phyloP scores from a whole-genome alignment of 257 asterid species.

The Nyctanthes arbortristis region DNA sequence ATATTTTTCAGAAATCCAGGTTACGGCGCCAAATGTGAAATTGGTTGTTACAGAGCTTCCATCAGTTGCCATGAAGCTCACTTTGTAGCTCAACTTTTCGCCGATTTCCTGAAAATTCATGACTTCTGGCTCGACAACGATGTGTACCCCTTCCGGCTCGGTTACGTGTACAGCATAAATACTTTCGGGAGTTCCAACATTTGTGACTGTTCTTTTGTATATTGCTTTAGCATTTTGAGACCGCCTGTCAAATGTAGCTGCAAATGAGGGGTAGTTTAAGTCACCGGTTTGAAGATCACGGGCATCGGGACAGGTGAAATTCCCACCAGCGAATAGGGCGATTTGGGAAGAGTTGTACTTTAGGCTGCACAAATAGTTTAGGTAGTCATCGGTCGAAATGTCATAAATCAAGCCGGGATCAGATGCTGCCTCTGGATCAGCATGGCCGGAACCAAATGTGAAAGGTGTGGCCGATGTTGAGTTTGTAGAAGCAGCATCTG shows the following conservation, averaged over 20 bases:
- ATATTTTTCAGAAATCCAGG: constrained; percentile 48
- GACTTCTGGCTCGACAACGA: constrained; percentile 47
- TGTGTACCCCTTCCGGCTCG: constrained; percentile 47
- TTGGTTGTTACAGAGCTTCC: constrained; percentile 23
- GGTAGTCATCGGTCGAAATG: constrained; percentile 50
- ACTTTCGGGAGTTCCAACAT: constrained; percentile 55
- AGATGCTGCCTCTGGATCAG: constrained; percentile 59
- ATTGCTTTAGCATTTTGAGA: constrained; percentile 25
- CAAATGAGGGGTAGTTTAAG: constrained; percentile 79
- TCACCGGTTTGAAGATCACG: constrained; percentile 46
- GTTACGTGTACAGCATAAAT: constrained; percentile 37
- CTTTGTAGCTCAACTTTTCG: constrained; percentile 51
- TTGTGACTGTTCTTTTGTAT: constrained; percentile 56
- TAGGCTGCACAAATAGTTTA: constrained; percentile 52
- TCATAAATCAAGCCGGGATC: constrained; percentile 75
- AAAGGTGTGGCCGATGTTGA: constrained; percentile 51
- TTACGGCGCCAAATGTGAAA: constrained; percentile 54
- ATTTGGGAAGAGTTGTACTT: constrained; percentile 59
- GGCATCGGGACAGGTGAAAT: constrained; percentile 43
- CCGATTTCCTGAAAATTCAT: constrained; percentile 47
- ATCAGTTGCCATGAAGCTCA: constrained; percentile 37
- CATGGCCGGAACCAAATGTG: constrained; percentile 69
- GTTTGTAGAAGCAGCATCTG: constrained; percentile 40
- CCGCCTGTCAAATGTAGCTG: constrained; percentile 33
- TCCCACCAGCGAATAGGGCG: constrained; percentile 36